Evolutionary conservation across 495 filamentous ascomycete species (phyloP).

Genomic region (Aspergillus biplanus): DNA sequence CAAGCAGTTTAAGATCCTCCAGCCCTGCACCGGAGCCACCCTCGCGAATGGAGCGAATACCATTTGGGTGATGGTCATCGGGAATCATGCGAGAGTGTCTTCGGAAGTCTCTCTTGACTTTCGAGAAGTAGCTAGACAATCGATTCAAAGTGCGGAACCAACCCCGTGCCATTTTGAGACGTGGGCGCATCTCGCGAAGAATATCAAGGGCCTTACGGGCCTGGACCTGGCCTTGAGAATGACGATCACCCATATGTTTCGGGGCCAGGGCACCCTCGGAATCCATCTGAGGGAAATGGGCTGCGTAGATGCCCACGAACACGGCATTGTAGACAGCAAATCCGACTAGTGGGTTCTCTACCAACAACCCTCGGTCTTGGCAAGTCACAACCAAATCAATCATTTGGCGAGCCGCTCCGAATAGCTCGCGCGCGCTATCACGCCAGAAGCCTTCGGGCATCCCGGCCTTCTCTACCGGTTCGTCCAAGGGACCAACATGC

Average conservation of each 20-base stretch:
- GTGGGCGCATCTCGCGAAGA: constrained; percentile 64
- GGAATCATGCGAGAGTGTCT: constrained; percentile 49
- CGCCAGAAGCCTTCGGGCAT: constrained; percentile 70
- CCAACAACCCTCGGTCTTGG: constrained; percentile 68
- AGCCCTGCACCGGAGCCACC: constrained; percentile 64
- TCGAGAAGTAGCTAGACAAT: constrained; percentile 68
- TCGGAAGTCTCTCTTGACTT: constrained; percentile 63
- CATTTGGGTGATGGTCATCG: constrained; percentile 42
- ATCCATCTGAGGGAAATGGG: constrained; percentile 81
- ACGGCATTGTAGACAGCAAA: constrained; percentile 84
- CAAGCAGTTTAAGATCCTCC: constrained; percentile 70
- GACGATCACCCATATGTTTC: constrained; percentile 30
- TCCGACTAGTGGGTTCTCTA: constrained; percentile 79
- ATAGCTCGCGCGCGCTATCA: constrained; percentile 72
- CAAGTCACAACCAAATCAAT: constrained; percentile 76
- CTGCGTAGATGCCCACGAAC: constrained; percentile 70
- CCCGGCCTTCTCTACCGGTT: constrained; percentile 58
- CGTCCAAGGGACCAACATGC: constrained; percentile 74
- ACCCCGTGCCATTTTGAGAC: constrained; percentile 70
- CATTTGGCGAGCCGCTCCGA: constrained; percentile 72
- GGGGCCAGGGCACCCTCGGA: constrained; percentile 59
- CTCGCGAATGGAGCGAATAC: constrained; percentile 49
- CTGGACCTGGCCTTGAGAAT: constrained; percentile 41
- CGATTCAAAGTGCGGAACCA: constrained; percentile 71
- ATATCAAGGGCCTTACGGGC: constrained; percentile 56